Percentiles rank a stretch among this genome's conserved stretches.
phyloP scores from a whole-genome alignment of 768 basidiomycete species.

The Sarcodon aspratus region DNA sequence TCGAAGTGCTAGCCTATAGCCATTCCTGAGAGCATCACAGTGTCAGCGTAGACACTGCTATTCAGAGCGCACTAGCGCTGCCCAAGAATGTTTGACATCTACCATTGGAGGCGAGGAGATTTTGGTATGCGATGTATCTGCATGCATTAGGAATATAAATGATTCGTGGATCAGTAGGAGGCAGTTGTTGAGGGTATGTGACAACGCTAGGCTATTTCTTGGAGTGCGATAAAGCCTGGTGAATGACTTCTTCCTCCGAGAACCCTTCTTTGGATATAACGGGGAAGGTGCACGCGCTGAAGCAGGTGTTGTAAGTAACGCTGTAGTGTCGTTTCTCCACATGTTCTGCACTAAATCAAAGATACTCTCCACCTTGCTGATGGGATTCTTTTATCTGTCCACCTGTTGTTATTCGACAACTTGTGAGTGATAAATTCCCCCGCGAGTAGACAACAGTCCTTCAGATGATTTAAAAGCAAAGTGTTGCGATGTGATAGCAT shows the following conservation, averaged over 20 bases:
- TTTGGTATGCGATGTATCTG: slow-evolving; percentile 52
- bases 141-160: slow-evolving; percentile 49
- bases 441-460: slow-evolving; percentile 23
- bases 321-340: slow-evolving; percentile 48
- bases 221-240: slow-evolving; percentile 45
- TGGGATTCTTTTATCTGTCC: slow-evolving; percentile 66
- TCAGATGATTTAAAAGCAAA: slow-evolving; percentile 12
- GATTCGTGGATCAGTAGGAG: slow-evolving; percentile 35
- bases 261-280: slow-evolving; percentile 1
- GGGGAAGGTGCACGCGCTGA: neutral
- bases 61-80: too few species aligned
- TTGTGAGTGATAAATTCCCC: slow-evolving; percentile 55
- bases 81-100: slow-evolving; percentile 63
- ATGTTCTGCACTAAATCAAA: slow-evolving; percentile 42
- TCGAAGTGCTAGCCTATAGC: too few species aligned
- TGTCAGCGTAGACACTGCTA: too few species aligned
- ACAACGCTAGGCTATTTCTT: slow-evolving; percentile 68
- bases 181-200: slow-evolving; percentile 36
- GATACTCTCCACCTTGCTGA: slow-evolving; percentile 64
- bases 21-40: too few species aligned
- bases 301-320: slow-evolving; percentile 25
- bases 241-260: slow-evolving; percentile 5
- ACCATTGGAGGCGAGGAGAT: slow-evolving; percentile 50
- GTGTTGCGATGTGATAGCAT: slow-evolving; percentile 14
- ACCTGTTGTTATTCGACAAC: slow-evolving; percentile 35